Base-by-base conservation (phyloP, 768 basidiomycete species). In the Boletus sp. region DNA sequence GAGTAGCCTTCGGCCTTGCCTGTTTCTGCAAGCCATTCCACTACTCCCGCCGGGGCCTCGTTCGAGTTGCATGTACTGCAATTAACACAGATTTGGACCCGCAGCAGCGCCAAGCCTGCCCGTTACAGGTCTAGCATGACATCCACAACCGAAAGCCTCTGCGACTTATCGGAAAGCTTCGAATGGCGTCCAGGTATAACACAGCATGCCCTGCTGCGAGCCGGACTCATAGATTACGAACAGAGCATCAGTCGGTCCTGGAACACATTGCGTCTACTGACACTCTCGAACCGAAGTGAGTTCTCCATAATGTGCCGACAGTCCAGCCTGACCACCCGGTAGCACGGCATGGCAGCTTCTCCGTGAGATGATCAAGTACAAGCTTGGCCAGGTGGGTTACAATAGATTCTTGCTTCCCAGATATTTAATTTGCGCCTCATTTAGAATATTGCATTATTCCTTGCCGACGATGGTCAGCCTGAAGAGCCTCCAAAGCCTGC, bases 321-420 rank as follows among this genome's bases (percentile, higher is more conserved):
- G 52, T 47, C 44, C 59, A 59, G 45, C 55, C 62, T 64, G 42
- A 63, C 35, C 36, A 28, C 46, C 56, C 7, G 50, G 42, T 73
- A 88, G 88, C 64, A 75, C 77, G 64, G 86, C 89, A 66, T 94
- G 92, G 92, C 64, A 77, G 18, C 71, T 77, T 40, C 77, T 94
- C 44, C 83, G 89, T 39, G 80, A 86, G 65, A 82, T 84, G 53
- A 83, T 94, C 69, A 92, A 91, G 69, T 69, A 79, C 68, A 90
- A 85, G 70, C 76, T 92, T 11, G 73, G 80, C 64, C 75, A 90
- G 77, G 91, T 91, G 62, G 52, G 61, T 30, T 46, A 52, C 33
- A 54, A 51, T 24, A 33, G 1, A 28, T 35, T 29, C 42, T 50
- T 46, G 3, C 29, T 48, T 47, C 36, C 12, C 32, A 14, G 24